Conservation (phyloP, 257 asterid species). For the Osmanthus fragrans region DNA sequence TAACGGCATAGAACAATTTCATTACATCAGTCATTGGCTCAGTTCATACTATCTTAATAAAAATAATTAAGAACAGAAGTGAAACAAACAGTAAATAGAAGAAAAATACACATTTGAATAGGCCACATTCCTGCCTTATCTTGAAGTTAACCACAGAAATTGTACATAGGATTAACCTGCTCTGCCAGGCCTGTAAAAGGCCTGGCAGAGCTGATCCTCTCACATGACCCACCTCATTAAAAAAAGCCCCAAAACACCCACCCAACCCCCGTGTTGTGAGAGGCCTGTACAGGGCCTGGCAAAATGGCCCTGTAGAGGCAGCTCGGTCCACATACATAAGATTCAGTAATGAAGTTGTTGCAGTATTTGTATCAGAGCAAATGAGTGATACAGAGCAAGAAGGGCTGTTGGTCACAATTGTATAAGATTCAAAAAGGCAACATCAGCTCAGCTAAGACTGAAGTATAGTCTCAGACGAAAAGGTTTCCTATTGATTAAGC, state of each 20-base stretch:
- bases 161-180: no score
- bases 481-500: background rate
- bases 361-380: no score
- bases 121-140: background rate
- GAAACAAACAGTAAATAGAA: background rate
- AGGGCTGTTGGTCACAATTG: background rate
- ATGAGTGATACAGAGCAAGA: background rate
- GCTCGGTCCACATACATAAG: background rate
- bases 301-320: no score
- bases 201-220: no score
- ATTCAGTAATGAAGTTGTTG: no score
- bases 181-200: no score
- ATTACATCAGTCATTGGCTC: background rate
- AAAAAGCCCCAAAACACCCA: no score
- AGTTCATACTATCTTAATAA: background rate
- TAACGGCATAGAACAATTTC: no score
- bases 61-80: background rate
- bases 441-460: background rate
- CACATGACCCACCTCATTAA: no score
- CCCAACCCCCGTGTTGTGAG: no score
- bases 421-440: background rate
- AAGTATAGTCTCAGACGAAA: background rate
- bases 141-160: background rate
- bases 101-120: background rate
- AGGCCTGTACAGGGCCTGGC: no score